A percentile compares a stretch with the other conserved stretches of the same genome.
phyloP scores from a whole-genome alignment of 2,329 filamentous ascomycete genomes.

The Aspergillus piperis region DNA sequence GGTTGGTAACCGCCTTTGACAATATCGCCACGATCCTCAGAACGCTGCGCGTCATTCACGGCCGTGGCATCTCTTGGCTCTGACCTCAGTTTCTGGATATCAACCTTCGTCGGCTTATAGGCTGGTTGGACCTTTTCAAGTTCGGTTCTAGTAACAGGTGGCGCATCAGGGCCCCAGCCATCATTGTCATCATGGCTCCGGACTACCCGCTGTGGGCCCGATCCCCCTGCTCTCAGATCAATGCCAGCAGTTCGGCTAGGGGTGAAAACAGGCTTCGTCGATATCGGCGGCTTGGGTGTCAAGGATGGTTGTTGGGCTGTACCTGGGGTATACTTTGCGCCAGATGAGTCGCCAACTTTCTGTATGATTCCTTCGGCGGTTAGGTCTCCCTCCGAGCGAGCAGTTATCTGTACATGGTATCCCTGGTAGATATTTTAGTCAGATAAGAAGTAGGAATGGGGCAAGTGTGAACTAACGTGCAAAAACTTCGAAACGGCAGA shows the following conservation, averaged over 20 bases:
- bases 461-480: constrained; percentile 56
- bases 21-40: constrained; percentile 61
- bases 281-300: constrained; percentile 65
- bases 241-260: constrained; percentile 64
- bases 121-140: constrained; percentile 89
- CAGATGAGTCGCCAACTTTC: constrained; percentile 92
- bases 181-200: constrained; percentile 68
- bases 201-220: constrained; percentile 49
- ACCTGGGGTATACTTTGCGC: constrained; percentile 84
- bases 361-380: constrained; percentile 85
- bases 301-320: constrained; percentile 57
- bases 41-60: constrained; percentile 48
- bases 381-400: constrained; percentile 85
- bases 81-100: constrained; percentile 80
- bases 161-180: constrained; percentile 93
- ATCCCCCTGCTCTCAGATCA: constrained; percentile 67
- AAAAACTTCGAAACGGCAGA: constrained; percentile 87
- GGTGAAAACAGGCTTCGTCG: constrained; percentile 89
- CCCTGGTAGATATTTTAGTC: constrained; percentile 51
- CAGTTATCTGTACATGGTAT: constrained; percentile 97
- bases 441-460: neutral
- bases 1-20: constrained; percentile 89
- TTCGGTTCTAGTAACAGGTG: constrained; percentile 81
- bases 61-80: constrained; percentile 64
- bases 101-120: constrained; percentile 94